These are phyloP conservation scores for Daedaleopsis sinensis DNA, from an alignment of 768 basidiomycete species.

Conservation along the genomic window DNA sequence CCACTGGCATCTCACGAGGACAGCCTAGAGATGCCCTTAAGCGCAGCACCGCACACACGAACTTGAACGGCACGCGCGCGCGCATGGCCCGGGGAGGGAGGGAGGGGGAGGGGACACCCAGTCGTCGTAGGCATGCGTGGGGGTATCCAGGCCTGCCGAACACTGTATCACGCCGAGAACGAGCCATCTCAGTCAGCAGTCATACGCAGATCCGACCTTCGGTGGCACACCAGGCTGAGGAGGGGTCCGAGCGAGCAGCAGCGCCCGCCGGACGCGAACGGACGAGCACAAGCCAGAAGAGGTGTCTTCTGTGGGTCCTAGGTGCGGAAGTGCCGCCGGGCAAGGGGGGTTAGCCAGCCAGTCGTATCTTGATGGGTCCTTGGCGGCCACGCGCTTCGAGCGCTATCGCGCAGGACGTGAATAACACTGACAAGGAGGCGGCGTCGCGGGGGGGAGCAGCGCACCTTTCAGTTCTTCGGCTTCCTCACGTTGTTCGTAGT, in stretches of 20 bases:
- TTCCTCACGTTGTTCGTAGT: conserved; percentile 90
- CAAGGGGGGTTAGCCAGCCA: conserved; percentile 56
- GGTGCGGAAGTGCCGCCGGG: background rate
- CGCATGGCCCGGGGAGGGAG: background rate
- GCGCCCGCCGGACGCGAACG: conserved; percentile 5
- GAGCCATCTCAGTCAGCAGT: conserved; percentile 20
- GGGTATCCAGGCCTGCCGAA: conserved; percentile 12
- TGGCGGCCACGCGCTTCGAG: conserved; percentile 70
- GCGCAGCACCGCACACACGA: too few species aligned
- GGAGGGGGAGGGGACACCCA: background rate
- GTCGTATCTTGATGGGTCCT: conserved; percentile 76
- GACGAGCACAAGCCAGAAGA: conserved; percentile 22
- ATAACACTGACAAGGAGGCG: background rate
- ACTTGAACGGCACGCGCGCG: background rate
- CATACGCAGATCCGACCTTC: conserved; percentile 8
- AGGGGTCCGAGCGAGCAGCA: conserved; percentile 4
- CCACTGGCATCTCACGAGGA: background rate
- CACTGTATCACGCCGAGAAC: conserved; percentile 18
- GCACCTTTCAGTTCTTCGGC: conserved; percentile 79
- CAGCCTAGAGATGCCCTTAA: background rate
- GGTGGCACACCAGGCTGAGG: conserved; percentile 2
- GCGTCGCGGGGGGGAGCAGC: too few species aligned
- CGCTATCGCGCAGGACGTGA: conserved; percentile 40
- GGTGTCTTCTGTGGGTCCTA: conserved; percentile 5
- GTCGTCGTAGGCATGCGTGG: conserved; percentile 8